Base-by-base conservation (phyloP, 2,329 filamentous ascomycete genomes). In the Aspergillus sp. region DNA sequence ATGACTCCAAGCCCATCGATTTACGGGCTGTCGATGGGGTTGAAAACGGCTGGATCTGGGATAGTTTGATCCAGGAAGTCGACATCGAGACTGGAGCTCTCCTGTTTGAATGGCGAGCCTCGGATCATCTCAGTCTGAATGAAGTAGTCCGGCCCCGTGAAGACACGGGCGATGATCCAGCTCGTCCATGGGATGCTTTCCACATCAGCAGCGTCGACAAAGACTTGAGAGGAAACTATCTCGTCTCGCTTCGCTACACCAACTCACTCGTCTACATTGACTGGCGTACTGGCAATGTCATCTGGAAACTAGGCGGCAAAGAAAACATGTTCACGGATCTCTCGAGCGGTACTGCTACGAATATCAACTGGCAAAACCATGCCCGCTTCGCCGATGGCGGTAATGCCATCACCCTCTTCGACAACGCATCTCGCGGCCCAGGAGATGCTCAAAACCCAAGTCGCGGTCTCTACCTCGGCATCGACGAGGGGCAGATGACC, bases 141-240 rank as follows among this genome's bases (percentile, higher is more conserved):
- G 56, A 65, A 26, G 49, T 36, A 13, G 8, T 26, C 3, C 46
- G 11, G 45, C 48, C 28, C 48, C 57, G n/a, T 40, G 39, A n/a
- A 45, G 51, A 56, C 5, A 43, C 46, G 11, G 56, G 57, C 12
- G 47, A 48, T 7, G 48, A 34, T n/a, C 13, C 51, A 43, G 39
- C 42, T 4, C 13, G 45, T 7, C 56, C 73, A 1, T 79, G 71
- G 66, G 76, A 79, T 52, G 79, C 73, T 57, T 77, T 78, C 60
- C 76, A 79, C 56, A 71, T 79, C 57, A 79, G 77, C 58, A 74
- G 71, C 35, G 64, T 77, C 44, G 72, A 74, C 54, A 77, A 77
- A 57, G 72, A 76, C 48, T 48, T 54, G 4, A 60, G 66, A 1
- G 74, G 69, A 8, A 68, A 72, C 43, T 72, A 67, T 35, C 57